Evolutionary conservation across 139 green algal genomes (phyloP).

Genomic region (Ostreobium quekettii): DNA sequence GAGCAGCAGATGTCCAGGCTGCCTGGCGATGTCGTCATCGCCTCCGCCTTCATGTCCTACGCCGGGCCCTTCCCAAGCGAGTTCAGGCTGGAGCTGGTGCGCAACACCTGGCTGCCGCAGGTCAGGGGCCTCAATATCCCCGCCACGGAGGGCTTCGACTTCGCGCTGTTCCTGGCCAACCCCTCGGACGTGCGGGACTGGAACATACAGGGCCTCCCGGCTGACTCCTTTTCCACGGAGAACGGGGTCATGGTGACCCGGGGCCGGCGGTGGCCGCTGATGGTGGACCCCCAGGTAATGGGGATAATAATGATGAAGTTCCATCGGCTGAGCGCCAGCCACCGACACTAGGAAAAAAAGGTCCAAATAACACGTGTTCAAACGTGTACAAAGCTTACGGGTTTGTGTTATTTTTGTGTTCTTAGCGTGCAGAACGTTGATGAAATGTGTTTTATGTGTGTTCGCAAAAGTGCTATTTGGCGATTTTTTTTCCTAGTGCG

Average conservation of each 20-base stretch:
- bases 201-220: conserved; percentile 72
- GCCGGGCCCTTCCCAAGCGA: conserved; percentile 70
- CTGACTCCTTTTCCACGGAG: conserved; percentile 66
- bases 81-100: conserved; percentile 60
- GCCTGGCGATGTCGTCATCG: conserved; percentile 58
- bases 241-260: conserved; percentile 71
- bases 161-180: conserved; percentile 64
- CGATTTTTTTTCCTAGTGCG: no score
- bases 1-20: conserved; percentile 43
- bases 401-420: no score
- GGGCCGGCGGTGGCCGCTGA: conserved; percentile 61
- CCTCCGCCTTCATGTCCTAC: conserved; percentile 66
- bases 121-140: conserved; percentile 53
- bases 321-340: no score
- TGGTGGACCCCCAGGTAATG: conserved; percentile 67
- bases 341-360: no score
- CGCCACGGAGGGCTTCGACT: conserved; percentile 55
- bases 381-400: no score
- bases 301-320: no score
- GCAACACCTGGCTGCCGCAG: conserved; percentile 60
- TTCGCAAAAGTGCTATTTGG: no score
- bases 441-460: no score
- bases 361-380: no score
- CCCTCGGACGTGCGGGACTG: conserved; percentile 67
- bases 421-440: no score